Evolutionary conservation across 495 filamentous ascomycete genomes (phyloP).

Genomic region (Penicillium cataractarum): DNA sequence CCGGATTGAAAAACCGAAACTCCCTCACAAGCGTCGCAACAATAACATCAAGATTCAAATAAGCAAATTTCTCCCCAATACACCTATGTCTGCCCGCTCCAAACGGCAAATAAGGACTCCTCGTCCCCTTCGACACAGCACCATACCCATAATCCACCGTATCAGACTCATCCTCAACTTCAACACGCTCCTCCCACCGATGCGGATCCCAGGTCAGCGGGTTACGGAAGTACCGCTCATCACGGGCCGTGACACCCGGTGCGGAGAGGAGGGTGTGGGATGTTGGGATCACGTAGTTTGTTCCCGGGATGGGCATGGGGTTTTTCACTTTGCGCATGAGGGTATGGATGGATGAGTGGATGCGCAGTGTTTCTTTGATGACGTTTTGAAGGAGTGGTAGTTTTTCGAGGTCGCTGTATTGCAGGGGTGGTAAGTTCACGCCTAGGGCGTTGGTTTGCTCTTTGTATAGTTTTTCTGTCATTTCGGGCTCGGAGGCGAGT

Average conservation of each 20-base stretch:
- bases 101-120: constrained; percentile 90
- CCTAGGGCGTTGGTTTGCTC: constrained; percentile 71
- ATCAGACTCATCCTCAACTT: constrained; percentile 68
- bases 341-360: constrained; percentile 82
- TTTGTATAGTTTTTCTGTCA: constrained; percentile 74
- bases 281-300: constrained; percentile 75
- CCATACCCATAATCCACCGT: constrained; percentile 89
- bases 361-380: constrained; percentile 78
- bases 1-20: constrained; percentile 73
- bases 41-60: constrained; percentile 87
- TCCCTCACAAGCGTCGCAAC: constrained; percentile 74
- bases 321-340: constrained; percentile 84
- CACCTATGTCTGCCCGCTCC: constrained; percentile 92
- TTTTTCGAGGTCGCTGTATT: constrained; percentile 68
- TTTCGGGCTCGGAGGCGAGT: constrained; percentile 70
- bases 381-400: constrained; percentile 70
- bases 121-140: constrained; percentile 83
- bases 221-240: constrained; percentile 76
- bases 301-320: constrained; percentile 77
- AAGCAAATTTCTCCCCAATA: constrained; percentile 97
- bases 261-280: constrained; percentile 78
- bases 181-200: constrained; percentile 72
- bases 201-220: constrained; percentile 83
- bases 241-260: constrained; percentile 74
- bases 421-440: constrained; percentile 62